Evolutionary conservation across 495 filamentous ascomycete genomes (phyloP), one percentile per base, ranked within the genome.

Genomic region (Xylaria grammica): DNA sequence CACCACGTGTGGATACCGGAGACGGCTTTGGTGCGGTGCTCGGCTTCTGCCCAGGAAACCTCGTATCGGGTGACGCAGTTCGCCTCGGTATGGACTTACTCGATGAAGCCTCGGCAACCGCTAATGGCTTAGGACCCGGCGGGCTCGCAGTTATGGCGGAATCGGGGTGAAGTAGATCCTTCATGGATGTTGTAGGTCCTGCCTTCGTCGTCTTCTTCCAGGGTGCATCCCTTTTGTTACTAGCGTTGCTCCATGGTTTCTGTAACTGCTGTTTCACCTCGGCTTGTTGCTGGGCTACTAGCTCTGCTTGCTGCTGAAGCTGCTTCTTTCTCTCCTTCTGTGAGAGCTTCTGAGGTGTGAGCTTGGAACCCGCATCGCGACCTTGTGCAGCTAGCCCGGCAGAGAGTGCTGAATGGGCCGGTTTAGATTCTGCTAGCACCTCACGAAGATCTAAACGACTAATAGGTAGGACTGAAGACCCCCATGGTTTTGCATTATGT

Each of bases 271-370:
- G 72, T 48, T 48, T 65, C 8, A 70, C 68, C 32, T 81, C 76
- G 26, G 75, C 71, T 51, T 79, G 80, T 69, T 85, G 77, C 46
- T 87, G 77, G 27, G 79, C 75, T 60, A 72, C 73, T 64, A 89
- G 80, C 61, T 90, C 88, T 64, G 85, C 76, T 66, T 86, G 84
- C 69, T 89, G 85, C 65, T 91, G 88, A 66, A 92, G 87, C 51
- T 91, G 84, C 71, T 86, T 91, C 78, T 97, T 97, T 11, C 92
- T 87, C 71, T 97, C 94, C 71, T 93, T 94, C 67, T 98, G 95
- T 1, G 92, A 95, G 45, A 96, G 66, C 67, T 87, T 96, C 74
- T 72, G 78, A 49, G 62, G 78, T 1, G 75, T 52, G 22, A 63
- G 30, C 69, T 77, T 81, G 8, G 63, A 66, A 8, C 63, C 57